Evolutionary conservation across 2,329 filamentous ascomycete genomes (phyloP).

Genomic region (Talaromyces sp.): DNA sequence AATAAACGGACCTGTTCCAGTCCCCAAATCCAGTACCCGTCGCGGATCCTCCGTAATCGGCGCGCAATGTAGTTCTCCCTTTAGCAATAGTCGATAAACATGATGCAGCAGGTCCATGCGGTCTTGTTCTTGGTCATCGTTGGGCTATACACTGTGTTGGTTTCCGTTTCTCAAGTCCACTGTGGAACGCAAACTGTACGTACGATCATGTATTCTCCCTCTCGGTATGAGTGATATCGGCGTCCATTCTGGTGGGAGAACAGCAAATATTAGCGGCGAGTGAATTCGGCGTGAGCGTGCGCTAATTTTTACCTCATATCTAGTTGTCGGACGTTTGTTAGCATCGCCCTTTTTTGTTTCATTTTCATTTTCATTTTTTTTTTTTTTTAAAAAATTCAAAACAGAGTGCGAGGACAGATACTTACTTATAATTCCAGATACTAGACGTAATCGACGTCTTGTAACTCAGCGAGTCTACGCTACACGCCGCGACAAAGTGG

Average conservation of each 20-base stretch:
- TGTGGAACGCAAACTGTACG: background rate
- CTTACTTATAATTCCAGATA: conserved; percentile 11
- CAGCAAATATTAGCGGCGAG: background rate
- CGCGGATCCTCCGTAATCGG: conserved; percentile 21
- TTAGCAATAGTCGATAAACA: conserved; percentile 24
- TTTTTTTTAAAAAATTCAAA: too few relatives aligned
- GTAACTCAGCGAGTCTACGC: conserved; percentile 8
- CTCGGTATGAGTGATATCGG: conserved; percentile 19
- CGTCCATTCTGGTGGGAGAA: conserved; percentile 16
- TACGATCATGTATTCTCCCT: conserved; percentile 20
- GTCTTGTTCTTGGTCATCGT: conserved; percentile 31
- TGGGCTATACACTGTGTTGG: conserved; percentile 18
- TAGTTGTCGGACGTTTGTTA: background rate
- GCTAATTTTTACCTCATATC: conserved; percentile 9
- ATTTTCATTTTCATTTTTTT: too few relatives aligned
- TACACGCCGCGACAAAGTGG: background rate
- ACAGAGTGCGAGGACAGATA: background rate
- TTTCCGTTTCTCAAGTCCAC: background rate
- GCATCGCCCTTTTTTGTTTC: background rate
- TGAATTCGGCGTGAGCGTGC: background rate
- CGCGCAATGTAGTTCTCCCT: conserved; percentile 23
- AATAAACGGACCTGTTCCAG: conserved; percentile 17
- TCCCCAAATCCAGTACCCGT: conserved; percentile 34
- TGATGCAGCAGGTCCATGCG: conserved; percentile 31
- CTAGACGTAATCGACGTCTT: conserved; percentile 9